Evolutionary conservation across 768 basidiomycete species (phyloP).

Genomic region (Tremella fuciformis): DNA sequence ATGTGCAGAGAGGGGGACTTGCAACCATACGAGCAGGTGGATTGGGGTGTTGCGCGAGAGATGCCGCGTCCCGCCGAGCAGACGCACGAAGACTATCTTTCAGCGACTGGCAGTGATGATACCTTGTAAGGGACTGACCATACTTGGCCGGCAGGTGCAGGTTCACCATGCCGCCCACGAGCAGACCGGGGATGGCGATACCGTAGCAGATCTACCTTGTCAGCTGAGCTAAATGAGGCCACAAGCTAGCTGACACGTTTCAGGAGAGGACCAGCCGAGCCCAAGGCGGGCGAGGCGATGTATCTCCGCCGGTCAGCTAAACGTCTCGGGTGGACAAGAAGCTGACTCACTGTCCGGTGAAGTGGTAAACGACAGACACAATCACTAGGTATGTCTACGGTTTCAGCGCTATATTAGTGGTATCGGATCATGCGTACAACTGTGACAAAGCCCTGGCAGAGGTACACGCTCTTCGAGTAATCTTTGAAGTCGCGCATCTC

Average conservation of each 20-base stretch:
- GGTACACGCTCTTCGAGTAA: conserved; percentile 45
- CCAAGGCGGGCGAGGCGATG: conserved; percentile 50
- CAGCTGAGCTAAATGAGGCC: too few species aligned
- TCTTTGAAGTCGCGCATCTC: conserved; percentile 51
- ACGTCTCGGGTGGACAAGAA: too few species aligned
- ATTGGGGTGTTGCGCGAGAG: conserved; percentile 26
- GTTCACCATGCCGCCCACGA: conserved; percentile 30
- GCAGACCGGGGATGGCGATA: conserved; percentile 29
- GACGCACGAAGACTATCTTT: conserved; percentile 32
- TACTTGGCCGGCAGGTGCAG: conserved; percentile 21
- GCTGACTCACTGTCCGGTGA: conserved; percentile 24
- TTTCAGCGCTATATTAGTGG: too few species aligned
- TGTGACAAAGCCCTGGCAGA: conserved; percentile 41
- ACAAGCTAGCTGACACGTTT: conserved; percentile 8
- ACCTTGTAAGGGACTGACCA: too few species aligned
- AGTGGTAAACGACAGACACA: conserved; percentile 45
- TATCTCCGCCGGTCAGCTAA: conserved; percentile 9
- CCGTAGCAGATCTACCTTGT: conserved; percentile 34
- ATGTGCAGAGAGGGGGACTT: conserved; percentile 13
- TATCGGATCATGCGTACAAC: neutral
- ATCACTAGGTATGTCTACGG: conserved; percentile 31
- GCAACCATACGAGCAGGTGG: conserved; percentile 39
- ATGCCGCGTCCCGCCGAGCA: conserved; percentile 34
- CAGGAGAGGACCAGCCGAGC: conserved; percentile 43
- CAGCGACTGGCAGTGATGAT: neutral